Evolutionary conservation across 306 rosid genomes (phyloP).

Genomic region (Lupinus albus): DNA sequence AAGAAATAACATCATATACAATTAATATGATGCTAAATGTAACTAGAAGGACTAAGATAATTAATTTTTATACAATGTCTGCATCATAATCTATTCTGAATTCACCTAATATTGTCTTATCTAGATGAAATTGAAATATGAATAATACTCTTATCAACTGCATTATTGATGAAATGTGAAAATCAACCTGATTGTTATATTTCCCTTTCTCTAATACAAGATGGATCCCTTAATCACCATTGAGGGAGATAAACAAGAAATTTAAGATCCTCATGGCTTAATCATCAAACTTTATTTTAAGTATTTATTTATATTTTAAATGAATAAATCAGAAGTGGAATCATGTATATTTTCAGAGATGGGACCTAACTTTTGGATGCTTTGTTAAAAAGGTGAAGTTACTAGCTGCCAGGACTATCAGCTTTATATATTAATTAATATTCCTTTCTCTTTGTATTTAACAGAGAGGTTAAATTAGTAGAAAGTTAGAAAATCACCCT

Average conservation of each 20-base stretch:
- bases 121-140: constrained; percentile 4
- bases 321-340: constrained; percentile 17
- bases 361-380: constrained; percentile 20
- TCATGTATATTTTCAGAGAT: not conserved
- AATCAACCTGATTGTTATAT: constrained; percentile 8
- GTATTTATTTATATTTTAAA: not conserved
- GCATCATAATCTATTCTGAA: constrained; percentile 21
- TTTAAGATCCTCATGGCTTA: not conserved
- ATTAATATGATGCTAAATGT: constrained; percentile 23
- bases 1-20: constrained; percentile 26
- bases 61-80: not conserved
- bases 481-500: constrained; percentile 28
- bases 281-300: not conserved
- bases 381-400: constrained; percentile 39
- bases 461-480: not conserved
- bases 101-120: constrained; percentile 1
- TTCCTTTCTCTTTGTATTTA: constrained; percentile 3
- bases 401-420: constrained; percentile 34
- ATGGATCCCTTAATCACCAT: not conserved
- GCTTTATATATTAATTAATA: not conserved
- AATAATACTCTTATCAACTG: not conserved
- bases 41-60: constrained; percentile 1
- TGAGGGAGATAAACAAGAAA: not conserved
- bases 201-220: not conserved
- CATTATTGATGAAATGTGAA: constrained; percentile 1